phyloP scores from a whole-genome alignment of 129 eudicot genomes.

The Saussurea involucrata region DNA sequence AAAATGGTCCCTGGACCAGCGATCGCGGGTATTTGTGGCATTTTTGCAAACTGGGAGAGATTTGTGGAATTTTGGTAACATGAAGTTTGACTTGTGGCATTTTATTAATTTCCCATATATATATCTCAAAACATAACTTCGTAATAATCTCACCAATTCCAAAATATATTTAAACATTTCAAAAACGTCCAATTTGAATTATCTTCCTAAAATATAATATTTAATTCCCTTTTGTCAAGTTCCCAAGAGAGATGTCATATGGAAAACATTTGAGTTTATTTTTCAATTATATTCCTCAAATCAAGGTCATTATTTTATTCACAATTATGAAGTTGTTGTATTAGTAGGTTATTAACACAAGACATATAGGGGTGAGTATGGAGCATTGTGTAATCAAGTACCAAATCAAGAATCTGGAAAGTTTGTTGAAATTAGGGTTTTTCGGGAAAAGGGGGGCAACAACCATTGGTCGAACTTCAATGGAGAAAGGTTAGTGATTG shows the following conservation, averaged over 20 bases:
- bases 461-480: constrained; percentile 23
- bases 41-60: too few relatives aligned
- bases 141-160: neutral
- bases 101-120: neutral
- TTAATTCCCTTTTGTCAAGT: neutral
- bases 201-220: constrained; percentile 11
- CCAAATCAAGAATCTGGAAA: constrained; percentile 17
- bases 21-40: too few relatives aligned
- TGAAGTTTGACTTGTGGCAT: too few relatives aligned
- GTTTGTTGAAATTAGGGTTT: constrained; percentile 22
- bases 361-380: constrained; percentile 13
- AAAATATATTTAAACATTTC: neutral
- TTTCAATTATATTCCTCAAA: constrained; percentile 19
- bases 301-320: constrained; percentile 17
- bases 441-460: constrained; percentile 23
- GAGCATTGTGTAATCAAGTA: constrained; percentile 30
- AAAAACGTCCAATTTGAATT: neutral
- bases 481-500: constrained; percentile 18
- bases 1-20: too few relatives aligned
- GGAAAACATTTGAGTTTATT: neutral
- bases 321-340: neutral
- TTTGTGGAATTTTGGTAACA: too few relatives aligned
- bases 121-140: neutral
- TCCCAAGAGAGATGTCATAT: constrained; percentile 5
- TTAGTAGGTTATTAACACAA: constrained; percentile 18